Evolutionary conservation across 1,139 yeast genomes (phyloP).

Genomic region (Kodamaea derodonti): DNA sequence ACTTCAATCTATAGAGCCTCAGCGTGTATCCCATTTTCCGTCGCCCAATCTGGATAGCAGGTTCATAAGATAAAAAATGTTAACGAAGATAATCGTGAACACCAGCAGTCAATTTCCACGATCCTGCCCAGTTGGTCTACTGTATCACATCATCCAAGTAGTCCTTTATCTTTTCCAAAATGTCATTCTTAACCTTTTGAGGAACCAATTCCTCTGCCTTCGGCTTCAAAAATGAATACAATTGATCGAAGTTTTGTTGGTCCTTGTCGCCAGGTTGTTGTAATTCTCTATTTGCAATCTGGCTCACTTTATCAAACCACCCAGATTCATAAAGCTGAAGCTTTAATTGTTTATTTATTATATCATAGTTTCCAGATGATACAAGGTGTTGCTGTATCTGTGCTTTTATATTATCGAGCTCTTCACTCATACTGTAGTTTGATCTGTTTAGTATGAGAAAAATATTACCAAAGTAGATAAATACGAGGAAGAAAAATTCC

Average conservation of each 20-base stretch:
- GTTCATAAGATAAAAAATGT: no score
- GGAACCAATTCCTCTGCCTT: slow-evolving; percentile 71
- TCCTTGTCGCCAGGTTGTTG: slow-evolving; percentile 20
- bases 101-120: no score
- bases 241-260: slow-evolving; percentile 47
- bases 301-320: slow-evolving; percentile 77
- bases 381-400: slow-evolving; percentile 69
- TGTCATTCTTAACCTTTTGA: slow-evolving; percentile 55
- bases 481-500: no score
- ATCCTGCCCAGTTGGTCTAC: no score
- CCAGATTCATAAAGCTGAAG: slow-evolving; percentile 71
- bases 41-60: no score
- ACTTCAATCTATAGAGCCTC: no score
- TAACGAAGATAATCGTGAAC: no score
- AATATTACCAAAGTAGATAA: no score
- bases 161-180: slow-evolving; percentile 53
- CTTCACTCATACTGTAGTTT: slow-evolving; percentile 34
- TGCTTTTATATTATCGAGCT: slow-evolving; percentile 51
- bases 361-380: slow-evolving; percentile 76
- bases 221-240: slow-evolving; percentile 56
- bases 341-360: slow-evolving; percentile 57
- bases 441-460: background rate
- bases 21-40: no score
- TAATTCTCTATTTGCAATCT: slow-evolving; percentile 45
- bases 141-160: slow-evolving; percentile 56